Evolutionary conservation across 2,329 filamentous ascomycete genomes (phyloP), one percentile per base, ranked within the genome.

Genomic region (Clarireedia sp.): DNA sequence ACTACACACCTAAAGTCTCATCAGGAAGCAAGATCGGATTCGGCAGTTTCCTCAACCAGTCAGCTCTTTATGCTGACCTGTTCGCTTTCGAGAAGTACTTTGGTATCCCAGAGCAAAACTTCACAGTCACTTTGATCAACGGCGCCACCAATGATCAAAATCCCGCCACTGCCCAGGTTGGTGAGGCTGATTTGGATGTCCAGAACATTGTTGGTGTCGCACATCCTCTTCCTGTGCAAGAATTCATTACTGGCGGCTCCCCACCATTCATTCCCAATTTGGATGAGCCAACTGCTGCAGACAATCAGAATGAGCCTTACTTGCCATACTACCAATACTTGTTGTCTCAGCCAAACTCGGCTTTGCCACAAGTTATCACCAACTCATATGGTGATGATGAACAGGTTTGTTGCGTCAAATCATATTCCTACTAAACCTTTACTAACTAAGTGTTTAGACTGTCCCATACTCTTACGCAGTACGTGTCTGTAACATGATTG

Each of bases 381-480:
- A 75, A 81, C 21, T 81, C 78, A 12, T 84, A 83, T 63, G 77
- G 75, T 19, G 80, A 83, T 61, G 75, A 82, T 58, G 81, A 83
- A 68, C 71, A 54, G 38, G 52, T 54, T 26, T 38, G 52, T 54
- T 19, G 16, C 19, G 3, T 10, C 9, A 24, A 12, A 49, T 1
- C 3, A 6, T 23, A n/a, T 16, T 7, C 2, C 16, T 33, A 6
- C 12, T 37, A 7, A 3, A 24, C 1, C 5, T 14, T 44, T 36
- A 7, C 52, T 54, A 36, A 54, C 26, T 17, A 10, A 19, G 10
- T 14, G 3, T 24, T 24, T 3, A 79, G 48, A 74, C 75, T 0
- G 78, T 83, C 0, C 79, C 79, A 6, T 61, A 62, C 10, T 67
- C 71, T 0, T 83, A 83, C 59, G 80, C 80, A 0, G 63, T 70